Conservation (phyloP, 306 rosid species). For the Prunus davidiana region DNA sequence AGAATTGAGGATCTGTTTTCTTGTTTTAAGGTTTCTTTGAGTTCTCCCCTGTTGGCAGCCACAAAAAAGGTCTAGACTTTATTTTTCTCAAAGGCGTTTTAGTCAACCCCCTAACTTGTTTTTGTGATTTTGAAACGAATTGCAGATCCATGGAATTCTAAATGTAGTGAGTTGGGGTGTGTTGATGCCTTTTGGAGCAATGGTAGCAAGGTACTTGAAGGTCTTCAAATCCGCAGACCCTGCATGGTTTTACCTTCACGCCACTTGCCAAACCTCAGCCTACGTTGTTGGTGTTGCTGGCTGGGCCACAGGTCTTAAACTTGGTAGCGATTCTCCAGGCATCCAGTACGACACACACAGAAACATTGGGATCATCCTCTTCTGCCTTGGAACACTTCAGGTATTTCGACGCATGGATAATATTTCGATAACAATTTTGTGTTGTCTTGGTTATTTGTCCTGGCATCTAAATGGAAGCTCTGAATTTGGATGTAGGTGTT, state of each 20-base stretch:
- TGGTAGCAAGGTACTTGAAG: constrained; percentile 76
- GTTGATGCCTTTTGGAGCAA: constrained; percentile 73
- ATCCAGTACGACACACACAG: constrained; percentile 40
- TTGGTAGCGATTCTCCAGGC: constrained; percentile 67
- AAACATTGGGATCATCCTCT: constrained; percentile 65
- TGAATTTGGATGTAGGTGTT: constrained; percentile 51
- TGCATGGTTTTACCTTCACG: constrained; percentile 94
- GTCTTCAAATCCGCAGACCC: constrained; percentile 85
- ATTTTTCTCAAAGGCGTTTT: background rate
- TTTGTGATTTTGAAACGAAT: background rate
- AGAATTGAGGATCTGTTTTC: background rate
- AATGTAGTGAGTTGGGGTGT: constrained; percentile 81
- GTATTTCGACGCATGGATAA: constrained; percentile 21
- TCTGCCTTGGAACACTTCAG: constrained; percentile 90
- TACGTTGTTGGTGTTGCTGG: constrained; percentile 88
- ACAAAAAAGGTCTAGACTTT: background rate
- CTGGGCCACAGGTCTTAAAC: constrained; percentile 94
- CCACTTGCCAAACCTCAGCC: constrained; percentile 79
- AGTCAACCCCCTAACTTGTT: constrained; percentile 3
- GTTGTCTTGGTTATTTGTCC: background rate
- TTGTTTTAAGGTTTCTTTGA: background rate
- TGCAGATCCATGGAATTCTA: constrained; percentile 70
- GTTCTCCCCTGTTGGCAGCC: background rate
- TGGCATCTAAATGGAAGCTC: constrained; percentile 13
- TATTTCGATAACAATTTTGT: background rate